Conservation (phyloP, 768 basidiomycete genomes). For the Serendipita sp. region DNA sequence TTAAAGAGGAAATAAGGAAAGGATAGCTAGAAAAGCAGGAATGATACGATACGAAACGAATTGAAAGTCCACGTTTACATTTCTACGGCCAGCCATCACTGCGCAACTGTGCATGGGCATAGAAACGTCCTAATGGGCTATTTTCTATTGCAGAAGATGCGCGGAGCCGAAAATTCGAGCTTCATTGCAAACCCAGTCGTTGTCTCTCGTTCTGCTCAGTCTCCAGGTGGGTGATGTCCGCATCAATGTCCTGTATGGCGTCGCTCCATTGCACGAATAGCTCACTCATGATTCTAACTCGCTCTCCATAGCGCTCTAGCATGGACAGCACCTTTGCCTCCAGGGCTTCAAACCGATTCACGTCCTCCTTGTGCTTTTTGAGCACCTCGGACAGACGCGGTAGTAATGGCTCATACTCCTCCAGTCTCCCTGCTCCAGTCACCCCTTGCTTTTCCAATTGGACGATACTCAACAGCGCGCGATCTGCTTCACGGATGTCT, state of each 20-base stretch:
- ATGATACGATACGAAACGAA: no score
- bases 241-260: conserved; percentile 48
- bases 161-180: no score
- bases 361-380: conserved; percentile 42
- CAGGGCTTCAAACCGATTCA: conserved; percentile 36
- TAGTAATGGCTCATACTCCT: conserved; percentile 46
- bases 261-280: conserved; percentile 80
- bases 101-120: no score
- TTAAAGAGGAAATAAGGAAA: no score
- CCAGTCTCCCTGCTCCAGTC: conserved; percentile 52
- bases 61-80: no score
- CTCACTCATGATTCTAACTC: conserved; percentile 73
- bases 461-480: conserved; percentile 66
- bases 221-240: conserved; percentile 39
- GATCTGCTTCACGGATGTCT: conserved; percentile 67
- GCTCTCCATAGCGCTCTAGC: conserved; percentile 41
- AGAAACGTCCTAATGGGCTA: no score
- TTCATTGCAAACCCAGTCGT: conserved; percentile 30
- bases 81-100: no score
- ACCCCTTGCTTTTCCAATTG: conserved; percentile 53
- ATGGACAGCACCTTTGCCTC: conserved; percentile 50
- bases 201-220: conserved; percentile 41
- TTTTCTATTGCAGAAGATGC: no score
- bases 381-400: conserved; percentile 51
- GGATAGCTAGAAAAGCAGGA: no score